These are phyloP conservation scores for Phytophthora idaei DNA, from an alignment of 352 stramenopile genomes.

Conservation along the genomic window DNA sequence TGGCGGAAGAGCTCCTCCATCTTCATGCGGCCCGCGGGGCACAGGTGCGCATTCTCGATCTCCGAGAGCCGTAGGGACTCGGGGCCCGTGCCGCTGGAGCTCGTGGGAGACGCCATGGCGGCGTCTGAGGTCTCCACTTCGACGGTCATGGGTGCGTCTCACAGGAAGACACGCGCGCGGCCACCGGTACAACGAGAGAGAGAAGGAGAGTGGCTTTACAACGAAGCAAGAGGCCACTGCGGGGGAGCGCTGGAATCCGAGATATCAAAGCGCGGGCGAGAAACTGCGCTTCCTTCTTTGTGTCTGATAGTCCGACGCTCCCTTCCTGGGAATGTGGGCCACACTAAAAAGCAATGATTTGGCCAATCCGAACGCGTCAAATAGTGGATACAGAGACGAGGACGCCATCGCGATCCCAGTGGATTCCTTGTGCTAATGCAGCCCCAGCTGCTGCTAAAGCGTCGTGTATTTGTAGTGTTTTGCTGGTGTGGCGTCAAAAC, in stretches of 20 bases:
- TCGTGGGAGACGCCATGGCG: slow-evolving; percentile 65
- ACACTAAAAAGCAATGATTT: slow-evolving; percentile 5
- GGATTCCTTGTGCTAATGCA: slow-evolving; percentile 8
- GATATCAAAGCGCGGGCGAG: slow-evolving; percentile 8
- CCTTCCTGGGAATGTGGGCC: slow-evolving; percentile 12
- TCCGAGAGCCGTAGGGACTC: slow-evolving; percentile 77
- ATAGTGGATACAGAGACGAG: slow-evolving; percentile 8
- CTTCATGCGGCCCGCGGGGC: slow-evolving; percentile 80
- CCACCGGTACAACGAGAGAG: slow-evolving; percentile 1
- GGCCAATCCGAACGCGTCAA: slow-evolving; percentile 1
- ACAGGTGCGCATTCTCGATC: slow-evolving; percentile 83
- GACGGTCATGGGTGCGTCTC: slow-evolving; percentile 39
- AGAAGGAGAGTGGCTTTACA: not conserved
- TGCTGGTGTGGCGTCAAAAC: not conserved
- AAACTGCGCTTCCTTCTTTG: slow-evolving; percentile 27
- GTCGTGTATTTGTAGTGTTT: slow-evolving; percentile 9
- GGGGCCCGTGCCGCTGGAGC: slow-evolving; percentile 38
- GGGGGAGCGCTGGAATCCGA: slow-evolving; percentile 9
- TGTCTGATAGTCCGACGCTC: slow-evolving; percentile 40
- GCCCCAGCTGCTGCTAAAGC: slow-evolving; percentile 1
- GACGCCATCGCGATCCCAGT: not conserved
- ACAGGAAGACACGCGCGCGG: not conserved
- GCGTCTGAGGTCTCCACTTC: slow-evolving; percentile 62
- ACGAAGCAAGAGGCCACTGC: not conserved
- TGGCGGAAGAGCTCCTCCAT: slow-evolving; percentile 90